Percentiles rank a stretch among this genome's conserved stretches.
These are phyloP conservation scores for Ophiocordyceps sinensis DNA, from an alignment of 2,329 filamentous ascomycete genomes.

Conservation along the genomic window DNA sequence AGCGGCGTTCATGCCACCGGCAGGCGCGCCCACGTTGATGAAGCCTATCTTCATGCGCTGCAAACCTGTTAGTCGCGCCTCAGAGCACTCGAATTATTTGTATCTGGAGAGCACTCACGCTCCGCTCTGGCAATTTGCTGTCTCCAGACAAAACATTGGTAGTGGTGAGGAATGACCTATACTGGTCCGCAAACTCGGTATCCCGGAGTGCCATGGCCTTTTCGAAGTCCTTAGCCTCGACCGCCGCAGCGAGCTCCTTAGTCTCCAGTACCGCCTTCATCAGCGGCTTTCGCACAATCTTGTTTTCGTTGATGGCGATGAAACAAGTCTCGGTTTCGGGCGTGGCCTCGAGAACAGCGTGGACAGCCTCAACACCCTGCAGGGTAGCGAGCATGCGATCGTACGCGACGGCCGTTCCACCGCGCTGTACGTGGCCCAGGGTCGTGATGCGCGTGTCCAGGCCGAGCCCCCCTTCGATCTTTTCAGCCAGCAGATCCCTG, in stretches of 20 bases:
- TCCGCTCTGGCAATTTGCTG: constrained; percentile 51
- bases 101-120: constrained; percentile 33
- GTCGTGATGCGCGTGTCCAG: constrained; percentile 92
- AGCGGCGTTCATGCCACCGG: constrained; percentile 95
- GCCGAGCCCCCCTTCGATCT: constrained; percentile 48
- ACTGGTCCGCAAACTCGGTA: constrained; percentile 87
- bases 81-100: neutral
- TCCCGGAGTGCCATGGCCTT: constrained; percentile 80
- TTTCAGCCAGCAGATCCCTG: constrained; percentile 73
- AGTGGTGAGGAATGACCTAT: constrained; percentile 79
- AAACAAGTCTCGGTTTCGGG: constrained; percentile 85
- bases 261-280: constrained; percentile 82
- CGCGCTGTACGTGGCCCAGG: constrained; percentile 92
- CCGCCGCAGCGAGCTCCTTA: constrained; percentile 68
- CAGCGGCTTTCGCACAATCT: constrained; percentile 80
- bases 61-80: constrained; percentile 12
- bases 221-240: constrained; percentile 74
- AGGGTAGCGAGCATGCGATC: constrained; percentile 87
- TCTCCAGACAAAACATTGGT: constrained; percentile 64
- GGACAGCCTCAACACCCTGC: constrained; percentile 88
- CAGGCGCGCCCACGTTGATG: constrained; percentile 90
- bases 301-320: constrained; percentile 95
- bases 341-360: constrained; percentile 76
- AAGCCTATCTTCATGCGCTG: constrained; percentile 87
- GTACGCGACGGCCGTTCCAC: constrained; percentile 82